A percentile compares a stretch with the other conserved stretches of the same genome.
phyloP scores from a whole-genome alignment of 805 yeast species.

The Ogataea pini region DNA sequence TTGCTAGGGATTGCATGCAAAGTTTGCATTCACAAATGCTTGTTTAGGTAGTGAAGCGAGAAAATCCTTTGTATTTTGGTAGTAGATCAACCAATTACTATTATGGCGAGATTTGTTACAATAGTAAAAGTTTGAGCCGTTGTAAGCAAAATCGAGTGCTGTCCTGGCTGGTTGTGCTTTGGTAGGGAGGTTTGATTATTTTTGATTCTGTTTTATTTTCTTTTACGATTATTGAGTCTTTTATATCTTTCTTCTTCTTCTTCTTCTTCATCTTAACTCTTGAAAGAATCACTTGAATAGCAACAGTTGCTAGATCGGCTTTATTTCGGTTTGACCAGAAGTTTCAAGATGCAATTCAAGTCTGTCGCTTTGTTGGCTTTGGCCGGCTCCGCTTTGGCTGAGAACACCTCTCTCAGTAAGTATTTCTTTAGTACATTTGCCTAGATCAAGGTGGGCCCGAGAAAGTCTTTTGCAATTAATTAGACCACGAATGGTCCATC shows the following conservation, averaged over 20 bases:
- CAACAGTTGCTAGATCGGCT: slow-evolving; percentile 3
- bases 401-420: slow-evolving; percentile 41
- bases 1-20: slow-evolving; percentile 3
- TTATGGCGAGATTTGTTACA: slow-evolving; percentile 2
- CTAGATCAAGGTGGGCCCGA: too few relatives aligned
- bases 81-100: slow-evolving; percentile 10
- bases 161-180: slow-evolving; percentile 3
- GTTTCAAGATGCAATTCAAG: slow-evolving; percentile 53
- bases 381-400: slow-evolving; percentile 48
- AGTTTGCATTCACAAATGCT: background rate
- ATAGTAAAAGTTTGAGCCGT: slow-evolving; percentile 1
- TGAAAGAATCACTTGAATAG: background rate
- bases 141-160: slow-evolving; percentile 1
- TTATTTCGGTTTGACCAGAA: background rate
- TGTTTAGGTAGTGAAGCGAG: slow-evolving; percentile 6
- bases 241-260: slow-evolving; percentile 12
- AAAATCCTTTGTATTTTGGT: slow-evolving; percentile 4
- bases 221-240: slow-evolving; percentile 8
- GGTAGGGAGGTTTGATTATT: slow-evolving; percentile 6
- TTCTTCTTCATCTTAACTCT: slow-evolving; percentile 2
- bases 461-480: too few relatives aligned
- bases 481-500: too few relatives aligned
- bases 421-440: slow-evolving; percentile 14
- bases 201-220: slow-evolving; percentile 12
- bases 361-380: slow-evolving; percentile 46